Evolutionary conservation across 257 asterid genomes (phyloP), one percentile per base, ranked within the genome.

Genomic region (Solanum clarkiae): DNA sequence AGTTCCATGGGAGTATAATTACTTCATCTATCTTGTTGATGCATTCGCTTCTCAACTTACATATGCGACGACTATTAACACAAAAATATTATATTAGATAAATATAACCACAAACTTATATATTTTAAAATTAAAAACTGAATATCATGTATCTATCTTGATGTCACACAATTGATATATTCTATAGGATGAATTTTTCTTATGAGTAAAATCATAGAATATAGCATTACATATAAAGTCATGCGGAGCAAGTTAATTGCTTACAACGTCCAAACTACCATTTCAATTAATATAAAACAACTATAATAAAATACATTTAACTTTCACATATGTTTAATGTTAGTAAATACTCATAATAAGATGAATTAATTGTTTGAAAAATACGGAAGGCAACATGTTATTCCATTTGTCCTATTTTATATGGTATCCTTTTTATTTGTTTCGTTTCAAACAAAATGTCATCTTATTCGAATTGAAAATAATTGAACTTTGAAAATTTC

Each of bases 251-350:
- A 77, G 63, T 24, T 44, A 72, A 6, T 45, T 77, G 45, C 45
- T 77, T 77, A 4, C 16, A 51, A 16, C 47, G 51, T 26, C 26
- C 24, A 51, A 51, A 24, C 32, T 24, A 75, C 62, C 13, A 75
- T 51, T 75, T 75, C n/a, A 49, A 49, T 5, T 74, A n/a, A 9
- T 69, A 10, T 17, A 1, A 8, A 44, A n/a, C 0, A 20, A 45
- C 8, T 72, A 72, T 45, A 72, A 22, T n/a, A 72, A 45, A n/a
- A 20, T n/a, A 17, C 22, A 3, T 45, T 4, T 12, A 74, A 74
- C 32, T 7, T 74, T 0, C 12, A n/a, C 22, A 0, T 13, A 7
- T 17, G 47, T 0, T 20, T 12, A 0, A 1, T 59, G 1, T 5
- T 5, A 36, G 65, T 59, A 57, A 57, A 57, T 57, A 57, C 26